A percentile compares a stretch with the other conserved stretches of the same genome.
phyloP scores from a whole-genome alignment of 805 yeast genomes.

The Metschnikowia peoriensis region DNA sequence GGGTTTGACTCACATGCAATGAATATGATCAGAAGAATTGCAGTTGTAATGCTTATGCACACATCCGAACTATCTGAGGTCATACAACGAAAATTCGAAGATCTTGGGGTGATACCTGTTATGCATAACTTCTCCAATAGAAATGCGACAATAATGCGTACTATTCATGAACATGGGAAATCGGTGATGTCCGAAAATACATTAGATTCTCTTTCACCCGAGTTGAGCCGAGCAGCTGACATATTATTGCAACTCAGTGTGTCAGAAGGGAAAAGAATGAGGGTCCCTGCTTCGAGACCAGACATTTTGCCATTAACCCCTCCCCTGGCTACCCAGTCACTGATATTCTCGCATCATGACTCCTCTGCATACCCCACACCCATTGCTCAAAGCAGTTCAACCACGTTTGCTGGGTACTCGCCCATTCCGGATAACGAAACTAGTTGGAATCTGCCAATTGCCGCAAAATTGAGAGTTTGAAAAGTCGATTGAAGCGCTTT shows the following conservation, averaged over 20 bases:
- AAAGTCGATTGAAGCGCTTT: not conserved
- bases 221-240: slow-evolving; percentile 17
- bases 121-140: slow-evolving; percentile 28
- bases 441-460: slow-evolving; percentile 19
- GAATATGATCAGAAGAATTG: slow-evolving; percentile 38
- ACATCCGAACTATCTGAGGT: slow-evolving; percentile 51
- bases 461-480: slow-evolving; percentile 12
- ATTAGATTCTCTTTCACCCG: slow-evolving; percentile 10
- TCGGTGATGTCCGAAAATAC: slow-evolving; percentile 12
- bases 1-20: slow-evolving; percentile 44
- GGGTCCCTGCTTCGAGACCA: slow-evolving; percentile 6
- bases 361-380: slow-evolving; percentile 20
- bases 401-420: slow-evolving; percentile 14
- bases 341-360: slow-evolving; percentile 30
- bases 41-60: slow-evolving; percentile 43
- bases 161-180: slow-evolving; percentile 14
- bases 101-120: slow-evolving; percentile 53
- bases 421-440: slow-evolving; percentile 14
- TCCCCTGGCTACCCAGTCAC: slow-evolving; percentile 43
- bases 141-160: slow-evolving; percentile 13
- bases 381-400: slow-evolving; percentile 10
- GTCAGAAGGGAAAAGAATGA: slow-evolving; percentile 3
- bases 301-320: slow-evolving; percentile 33
- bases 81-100: slow-evolving; percentile 48
- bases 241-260: slow-evolving; percentile 11